phyloP scores from a whole-genome alignment of 768 basidiomycete genomes.

The Pleurotus sapidus region DNA sequence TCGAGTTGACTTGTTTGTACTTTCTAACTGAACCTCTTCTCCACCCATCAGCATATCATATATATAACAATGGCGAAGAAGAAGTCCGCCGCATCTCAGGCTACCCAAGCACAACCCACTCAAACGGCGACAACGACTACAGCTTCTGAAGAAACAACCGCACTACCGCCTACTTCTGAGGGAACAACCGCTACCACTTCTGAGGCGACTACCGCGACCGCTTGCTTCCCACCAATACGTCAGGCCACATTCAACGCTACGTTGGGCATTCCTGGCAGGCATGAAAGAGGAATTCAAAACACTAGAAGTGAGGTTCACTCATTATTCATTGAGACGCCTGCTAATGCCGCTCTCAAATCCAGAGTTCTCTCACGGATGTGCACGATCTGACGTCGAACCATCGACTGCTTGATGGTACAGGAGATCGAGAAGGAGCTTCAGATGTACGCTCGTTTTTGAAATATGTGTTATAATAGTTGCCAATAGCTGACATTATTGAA shows the following conservation, averaged over 20 bases:
- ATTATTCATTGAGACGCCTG: neutral
- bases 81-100: neutral
- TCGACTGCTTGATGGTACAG: constrained; percentile 31
- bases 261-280: neutral
- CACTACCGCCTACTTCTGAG: too few species aligned
- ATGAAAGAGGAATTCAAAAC: constrained; percentile 5
- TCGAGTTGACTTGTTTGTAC: neutral
- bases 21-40: neutral
- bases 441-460: constrained; percentile 35
- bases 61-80: neutral
- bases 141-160: too few species aligned
- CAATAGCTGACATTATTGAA: constrained; percentile 14
- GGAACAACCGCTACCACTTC: neutral
- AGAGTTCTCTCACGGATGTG: constrained; percentile 45
- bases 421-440: constrained; percentile 35
- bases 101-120: too few species aligned
- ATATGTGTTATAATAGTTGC: neutral
- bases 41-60: neutral
- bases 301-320: neutral
- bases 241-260: neutral
- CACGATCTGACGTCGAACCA: constrained; percentile 42
- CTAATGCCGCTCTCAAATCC: neutral
- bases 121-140: too few species aligned
- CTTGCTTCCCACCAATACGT: neutral
- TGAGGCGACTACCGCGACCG: neutral